Evolutionary conservation across 805 yeast genomes (phyloP).

Genomic region (Suhomyces vadensis): DNA sequence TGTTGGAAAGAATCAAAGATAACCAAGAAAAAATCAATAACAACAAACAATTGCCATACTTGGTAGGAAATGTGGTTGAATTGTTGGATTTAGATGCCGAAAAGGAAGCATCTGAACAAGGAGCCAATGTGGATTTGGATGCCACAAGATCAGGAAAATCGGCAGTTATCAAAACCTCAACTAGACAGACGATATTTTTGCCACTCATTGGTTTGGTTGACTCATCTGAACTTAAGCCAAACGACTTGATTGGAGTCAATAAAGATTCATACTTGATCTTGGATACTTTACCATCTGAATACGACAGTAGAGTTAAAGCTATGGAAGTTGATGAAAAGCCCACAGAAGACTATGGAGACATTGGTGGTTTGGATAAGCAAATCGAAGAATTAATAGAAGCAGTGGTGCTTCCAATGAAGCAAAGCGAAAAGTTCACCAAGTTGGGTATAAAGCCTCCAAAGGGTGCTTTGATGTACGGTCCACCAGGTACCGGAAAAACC

Average conservation of each 20-base stretch:
- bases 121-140: conserved; percentile 92
- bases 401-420: conserved; percentile 97
- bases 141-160: conserved; percentile 90
- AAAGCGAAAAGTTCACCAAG: conserved; percentile 91
- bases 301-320: conserved; percentile 96
- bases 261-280: conserved; percentile 92
- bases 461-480: conserved; percentile 50
- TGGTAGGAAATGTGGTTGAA: conserved; percentile 96
- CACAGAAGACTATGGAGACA: conserved; percentile 93
- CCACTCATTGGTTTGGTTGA: conserved; percentile 96
- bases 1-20: conserved; percentile 92
- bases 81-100: conserved; percentile 85
- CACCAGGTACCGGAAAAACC: conserved; percentile 51
- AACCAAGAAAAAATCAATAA: conserved; percentile 95
- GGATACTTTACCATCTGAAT: conserved; percentile 95
- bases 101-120: conserved; percentile 81
- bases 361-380: conserved; percentile 97
- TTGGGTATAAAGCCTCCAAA: conserved; percentile 79
- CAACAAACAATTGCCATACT: conserved; percentile 91
- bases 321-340: conserved; percentile 99
- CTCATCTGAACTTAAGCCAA: conserved; percentile 89
- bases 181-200: conserved; percentile 94
- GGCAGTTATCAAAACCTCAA: conserved; percentile 97
- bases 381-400: conserved; percentile 98
- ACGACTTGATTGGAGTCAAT: conserved; percentile 95